These are phyloP conservation scores for Cercophora newfieldiana DNA, from an alignment of 495 filamentous ascomycete genomes.

Conservation along the genomic window DNA sequence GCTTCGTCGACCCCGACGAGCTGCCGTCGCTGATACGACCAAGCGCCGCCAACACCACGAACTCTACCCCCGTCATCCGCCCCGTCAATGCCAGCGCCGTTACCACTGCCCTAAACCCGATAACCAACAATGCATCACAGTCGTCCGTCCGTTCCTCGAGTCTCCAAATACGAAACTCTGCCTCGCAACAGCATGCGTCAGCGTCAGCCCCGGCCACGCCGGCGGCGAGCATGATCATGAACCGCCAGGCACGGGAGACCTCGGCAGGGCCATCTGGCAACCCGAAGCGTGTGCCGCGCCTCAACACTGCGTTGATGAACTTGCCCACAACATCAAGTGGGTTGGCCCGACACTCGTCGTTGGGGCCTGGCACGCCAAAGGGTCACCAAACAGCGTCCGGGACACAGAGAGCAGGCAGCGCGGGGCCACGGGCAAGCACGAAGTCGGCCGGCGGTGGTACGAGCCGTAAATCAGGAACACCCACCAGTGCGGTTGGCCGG, in stretches of 20 bases:
- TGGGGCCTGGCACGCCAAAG: constrained; percentile 87
- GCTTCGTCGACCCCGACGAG: constrained; percentile 72
- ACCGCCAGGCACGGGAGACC: constrained; percentile 68
- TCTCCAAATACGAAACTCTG: constrained; percentile 42
- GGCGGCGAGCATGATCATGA: constrained; percentile 59
- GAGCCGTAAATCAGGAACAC: constrained; percentile 61
- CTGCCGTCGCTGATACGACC: constrained; percentile 76
- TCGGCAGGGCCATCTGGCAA: constrained; percentile 68
- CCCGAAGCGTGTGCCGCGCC: constrained; percentile 69
- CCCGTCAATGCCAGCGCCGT: constrained; percentile 40
- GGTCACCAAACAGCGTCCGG: constrained; percentile 55
- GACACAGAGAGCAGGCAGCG: constrained; percentile 67
- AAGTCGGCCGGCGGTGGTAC: constrained; percentile 41
- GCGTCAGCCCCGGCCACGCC: constrained; percentile 68
- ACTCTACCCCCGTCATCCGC: constrained; percentile 39
- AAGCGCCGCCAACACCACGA: constrained; percentile 48
- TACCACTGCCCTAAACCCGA: constrained; percentile 48
- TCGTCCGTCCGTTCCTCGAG: constrained; percentile 36
- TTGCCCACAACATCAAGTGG: constrained; percentile 70
- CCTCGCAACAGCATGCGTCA: constrained; percentile 44
- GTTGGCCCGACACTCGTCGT: constrained; percentile 73
- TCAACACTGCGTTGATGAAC: constrained; percentile 63
- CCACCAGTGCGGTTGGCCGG: constrained; percentile 55
- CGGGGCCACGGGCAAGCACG: constrained; percentile 61
- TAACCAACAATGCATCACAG: constrained; percentile 47